Conservation (phyloP, 805 yeast genomes). For the Clavispora phyllophila region DNA sequence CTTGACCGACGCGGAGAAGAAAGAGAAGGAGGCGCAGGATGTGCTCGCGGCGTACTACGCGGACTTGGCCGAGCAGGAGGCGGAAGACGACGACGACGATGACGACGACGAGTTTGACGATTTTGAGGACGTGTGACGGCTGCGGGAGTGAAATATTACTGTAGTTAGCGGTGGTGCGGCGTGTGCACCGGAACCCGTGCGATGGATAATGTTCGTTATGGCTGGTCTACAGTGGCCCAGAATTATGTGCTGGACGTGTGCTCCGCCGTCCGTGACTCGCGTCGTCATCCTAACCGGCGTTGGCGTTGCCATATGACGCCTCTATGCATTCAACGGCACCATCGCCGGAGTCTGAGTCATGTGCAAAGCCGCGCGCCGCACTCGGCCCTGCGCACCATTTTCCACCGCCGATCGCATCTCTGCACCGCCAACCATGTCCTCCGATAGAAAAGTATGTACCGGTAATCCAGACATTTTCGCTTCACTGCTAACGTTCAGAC, state of each 20-base stretch:
- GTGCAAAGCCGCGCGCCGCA: neutral
- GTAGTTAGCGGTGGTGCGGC: too few relatives aligned
- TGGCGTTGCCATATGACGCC: too few relatives aligned
- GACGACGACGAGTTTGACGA: constrained; percentile 38
- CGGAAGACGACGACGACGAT: constrained; percentile 55
- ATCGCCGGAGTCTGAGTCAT: neutral
- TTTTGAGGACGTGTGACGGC: constrained; percentile 23
- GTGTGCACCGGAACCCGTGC: too few relatives aligned
- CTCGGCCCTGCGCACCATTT: neutral
- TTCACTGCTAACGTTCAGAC: constrained; percentile 21
- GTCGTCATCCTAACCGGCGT: too few relatives aligned
- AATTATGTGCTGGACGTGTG: too few relatives aligned
- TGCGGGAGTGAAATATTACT: too few relatives aligned
- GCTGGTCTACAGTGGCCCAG: too few relatives aligned
- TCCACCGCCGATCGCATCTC: neutral
- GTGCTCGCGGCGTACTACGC: constrained; percentile 68
- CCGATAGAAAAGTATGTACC: constrained; percentile 11
- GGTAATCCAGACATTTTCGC: neutral
- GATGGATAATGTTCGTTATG: too few relatives aligned
- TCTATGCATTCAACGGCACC: too few relatives aligned
- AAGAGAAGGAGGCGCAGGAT: constrained; percentile 55
- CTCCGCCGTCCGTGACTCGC: too few relatives aligned
- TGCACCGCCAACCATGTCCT: constrained; percentile 2
- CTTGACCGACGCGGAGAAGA: constrained; percentile 12
- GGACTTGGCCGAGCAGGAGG: constrained; percentile 65